A percentile compares a stretch with the other conserved stretches of the same genome.
phyloP scores from a whole-genome alignment of 176 grass and related monocot species.

The Phoenix dactylifera region DNA sequence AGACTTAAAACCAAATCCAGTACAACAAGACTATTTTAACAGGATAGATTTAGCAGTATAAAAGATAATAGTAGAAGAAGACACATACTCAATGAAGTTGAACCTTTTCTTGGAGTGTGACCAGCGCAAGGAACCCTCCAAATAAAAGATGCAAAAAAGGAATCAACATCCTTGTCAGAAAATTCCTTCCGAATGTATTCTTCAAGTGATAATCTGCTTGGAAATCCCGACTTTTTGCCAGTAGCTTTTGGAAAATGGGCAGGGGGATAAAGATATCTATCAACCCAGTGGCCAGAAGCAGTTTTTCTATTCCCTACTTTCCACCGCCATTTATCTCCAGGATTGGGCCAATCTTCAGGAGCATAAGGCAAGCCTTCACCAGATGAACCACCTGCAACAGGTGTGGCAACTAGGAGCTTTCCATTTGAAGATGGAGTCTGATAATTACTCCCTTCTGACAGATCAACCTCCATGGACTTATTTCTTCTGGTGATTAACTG shows the following conservation, averaged over 20 bases:
- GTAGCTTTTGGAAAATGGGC: constrained; percentile 40
- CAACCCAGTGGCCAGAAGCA: constrained; percentile 37
- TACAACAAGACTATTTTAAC: background rate
- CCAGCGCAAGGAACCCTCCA: constrained; percentile 66
- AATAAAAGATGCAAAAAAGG: constrained; percentile 84
- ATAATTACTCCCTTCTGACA: constrained; percentile 36
- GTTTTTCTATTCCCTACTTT: constrained; percentile 44
- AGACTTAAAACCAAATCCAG: too few species aligned
- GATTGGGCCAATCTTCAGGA: constrained; percentile 61
- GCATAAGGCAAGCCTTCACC: constrained; percentile 62
- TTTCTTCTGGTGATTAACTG: too few species aligned
- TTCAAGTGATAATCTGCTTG: constrained; percentile 53
- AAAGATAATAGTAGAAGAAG: background rate
- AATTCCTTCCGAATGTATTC: constrained; percentile 73
- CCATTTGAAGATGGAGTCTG: background rate
- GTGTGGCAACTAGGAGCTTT: constrained; percentile 36
- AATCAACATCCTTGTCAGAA: constrained; percentile 41
- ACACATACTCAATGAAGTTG: background rate
- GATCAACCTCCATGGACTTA: constrained; percentile 8
- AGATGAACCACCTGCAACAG: constrained; percentile 39
- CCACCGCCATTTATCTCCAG: constrained; percentile 62
- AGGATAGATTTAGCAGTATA: background rate
- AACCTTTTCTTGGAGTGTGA: constrained; percentile 30
- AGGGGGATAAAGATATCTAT: constrained; percentile 65
- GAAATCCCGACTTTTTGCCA: constrained; percentile 40